These are phyloP conservation scores for Cyathus striatus DNA, from an alignment of 768 basidiomycete genomes.

Conservation along the genomic window DNA sequence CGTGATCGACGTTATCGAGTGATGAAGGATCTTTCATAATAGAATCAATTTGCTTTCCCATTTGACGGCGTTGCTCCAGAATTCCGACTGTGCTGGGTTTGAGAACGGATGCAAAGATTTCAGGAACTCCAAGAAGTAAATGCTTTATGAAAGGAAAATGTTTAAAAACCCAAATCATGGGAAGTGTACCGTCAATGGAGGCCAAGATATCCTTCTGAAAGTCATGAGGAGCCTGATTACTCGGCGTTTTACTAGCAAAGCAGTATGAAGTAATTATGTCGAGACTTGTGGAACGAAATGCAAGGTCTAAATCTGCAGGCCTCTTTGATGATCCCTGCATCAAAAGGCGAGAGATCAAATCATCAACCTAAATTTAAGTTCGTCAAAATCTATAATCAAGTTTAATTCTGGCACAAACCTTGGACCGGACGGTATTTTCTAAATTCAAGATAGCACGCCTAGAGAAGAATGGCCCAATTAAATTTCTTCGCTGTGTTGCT, in stretches of 20 bases:
- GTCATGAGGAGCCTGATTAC: conserved; percentile 13
- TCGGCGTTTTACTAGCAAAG: conserved; percentile 19
- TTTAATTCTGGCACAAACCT: conserved; percentile 14
- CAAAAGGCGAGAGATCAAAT: conserved; percentile 11
- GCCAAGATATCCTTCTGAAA: conserved; percentile 19
- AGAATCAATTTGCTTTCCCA: conserved; percentile 27
- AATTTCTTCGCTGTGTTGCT: conserved; percentile 20
- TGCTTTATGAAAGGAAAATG: conserved; percentile 12
- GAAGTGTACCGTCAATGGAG: conserved; percentile 9
- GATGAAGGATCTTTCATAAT: conserved; percentile 25
- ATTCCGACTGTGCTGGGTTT: conserved; percentile 30
- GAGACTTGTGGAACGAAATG: conserved; percentile 18
- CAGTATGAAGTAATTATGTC: conserved; percentile 27
- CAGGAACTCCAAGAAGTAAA: conserved; percentile 24
- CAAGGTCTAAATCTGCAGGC: conserved; percentile 16
- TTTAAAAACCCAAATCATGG: conserved; percentile 4
- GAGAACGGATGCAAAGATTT: conserved; percentile 24
- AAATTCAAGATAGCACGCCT: conserved; percentile 23
- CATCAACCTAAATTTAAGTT: conserved; percentile 13
- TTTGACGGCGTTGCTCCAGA: conserved; percentile 24
- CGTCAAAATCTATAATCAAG: not conserved
- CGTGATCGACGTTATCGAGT: conserved; percentile 23
- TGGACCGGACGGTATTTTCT: conserved; percentile 19
- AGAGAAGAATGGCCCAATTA: conserved; percentile 26
- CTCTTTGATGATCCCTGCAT: conserved; percentile 5